Conservation (phyloP, 2,329 filamentous ascomycete genomes). For the Penicillium sp. region DNA sequence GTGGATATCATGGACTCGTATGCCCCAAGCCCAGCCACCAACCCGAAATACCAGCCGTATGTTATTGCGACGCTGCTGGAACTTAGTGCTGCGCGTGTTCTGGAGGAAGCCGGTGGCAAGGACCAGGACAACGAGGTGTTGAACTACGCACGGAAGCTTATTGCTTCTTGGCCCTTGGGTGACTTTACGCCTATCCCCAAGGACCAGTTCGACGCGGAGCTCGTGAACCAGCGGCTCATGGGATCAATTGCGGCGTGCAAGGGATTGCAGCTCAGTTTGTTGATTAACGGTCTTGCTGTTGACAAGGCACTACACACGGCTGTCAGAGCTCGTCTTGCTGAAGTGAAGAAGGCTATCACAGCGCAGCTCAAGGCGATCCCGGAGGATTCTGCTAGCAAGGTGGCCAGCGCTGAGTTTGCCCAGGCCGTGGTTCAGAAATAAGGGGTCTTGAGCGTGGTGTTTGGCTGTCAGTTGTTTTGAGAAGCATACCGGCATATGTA, state of each 20-base stretch:
- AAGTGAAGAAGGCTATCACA: constrained; percentile 46
- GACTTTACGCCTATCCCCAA: constrained; percentile 18
- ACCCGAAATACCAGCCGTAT: constrained; percentile 41
- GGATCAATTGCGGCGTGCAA: constrained; percentile 37
- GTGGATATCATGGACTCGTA: constrained; percentile 35
- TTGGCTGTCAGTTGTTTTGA: constrained; percentile 3
- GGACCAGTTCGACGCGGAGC: background rate
- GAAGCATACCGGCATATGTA: constrained; percentile 18
- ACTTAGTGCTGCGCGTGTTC: constrained; percentile 44
- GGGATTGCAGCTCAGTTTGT: constrained; percentile 42
- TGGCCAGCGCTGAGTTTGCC: background rate
- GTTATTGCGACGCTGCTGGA: constrained; percentile 47
- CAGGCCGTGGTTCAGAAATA: background rate
- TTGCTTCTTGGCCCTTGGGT: constrained; percentile 33
- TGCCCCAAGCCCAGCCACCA: constrained; percentile 30
- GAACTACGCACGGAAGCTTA: constrained; percentile 40
- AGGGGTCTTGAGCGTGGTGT: background rate
- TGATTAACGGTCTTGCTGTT: constrained; percentile 32
- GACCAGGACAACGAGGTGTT: constrained; percentile 43
- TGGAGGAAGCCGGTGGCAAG: constrained; percentile 37
- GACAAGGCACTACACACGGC: constrained; percentile 24
- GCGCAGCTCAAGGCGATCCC: constrained; percentile 4
- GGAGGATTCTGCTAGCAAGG: background rate
- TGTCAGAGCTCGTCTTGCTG: constrained; percentile 26
- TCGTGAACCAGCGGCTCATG: background rate